These are phyloP conservation scores for Xylariaceae sp. DNA, from an alignment of 2,329 filamentous ascomycete species.

Conservation along the genomic window DNA sequence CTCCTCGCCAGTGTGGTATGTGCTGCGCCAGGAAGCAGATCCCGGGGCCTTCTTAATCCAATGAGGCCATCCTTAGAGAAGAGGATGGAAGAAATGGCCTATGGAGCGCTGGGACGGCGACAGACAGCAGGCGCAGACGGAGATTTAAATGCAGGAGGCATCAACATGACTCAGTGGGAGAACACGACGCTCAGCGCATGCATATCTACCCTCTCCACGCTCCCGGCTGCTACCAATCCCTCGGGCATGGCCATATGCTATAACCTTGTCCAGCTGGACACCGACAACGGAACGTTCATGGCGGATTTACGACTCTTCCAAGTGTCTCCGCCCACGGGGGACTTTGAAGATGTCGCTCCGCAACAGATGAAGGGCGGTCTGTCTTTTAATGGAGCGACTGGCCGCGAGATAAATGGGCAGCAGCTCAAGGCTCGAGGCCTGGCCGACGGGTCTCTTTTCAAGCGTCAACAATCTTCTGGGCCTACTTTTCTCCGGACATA, in stretches of 20 bases:
- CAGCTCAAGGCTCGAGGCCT: background rate
- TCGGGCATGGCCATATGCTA: conserved; percentile 78
- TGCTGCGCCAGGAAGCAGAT: conserved; percentile 27
- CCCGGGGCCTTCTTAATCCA: conserved; percentile 15
- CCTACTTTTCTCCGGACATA: conserved; percentile 55
- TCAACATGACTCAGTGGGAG: conserved; percentile 48
- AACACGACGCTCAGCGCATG: conserved; percentile 54
- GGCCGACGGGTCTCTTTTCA: background rate
- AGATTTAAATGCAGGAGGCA: conserved; percentile 36
- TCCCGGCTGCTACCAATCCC: conserved; percentile 61
- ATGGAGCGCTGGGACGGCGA: conserved; percentile 17
- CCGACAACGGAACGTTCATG: conserved; percentile 63
- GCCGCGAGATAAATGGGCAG: conserved; percentile 29
- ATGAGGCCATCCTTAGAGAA: conserved; percentile 14
- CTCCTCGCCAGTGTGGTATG: conserved; percentile 33
- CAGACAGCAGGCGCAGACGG: conserved; percentile 24
- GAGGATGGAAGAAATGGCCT: conserved; percentile 14
- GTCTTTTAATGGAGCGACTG: conserved; percentile 49
- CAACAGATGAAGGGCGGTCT: conserved; percentile 51
- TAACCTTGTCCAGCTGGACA: conserved; percentile 69
- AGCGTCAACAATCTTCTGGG: conserved; percentile 19
- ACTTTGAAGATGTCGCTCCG: conserved; percentile 46
- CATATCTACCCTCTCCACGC: conserved; percentile 44
- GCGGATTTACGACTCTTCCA: conserved; percentile 73
- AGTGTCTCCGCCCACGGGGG: conserved; percentile 53